Conservation (phyloP, 441 rosid genomes). For the Pelargonium cotyledonis region DNA sequence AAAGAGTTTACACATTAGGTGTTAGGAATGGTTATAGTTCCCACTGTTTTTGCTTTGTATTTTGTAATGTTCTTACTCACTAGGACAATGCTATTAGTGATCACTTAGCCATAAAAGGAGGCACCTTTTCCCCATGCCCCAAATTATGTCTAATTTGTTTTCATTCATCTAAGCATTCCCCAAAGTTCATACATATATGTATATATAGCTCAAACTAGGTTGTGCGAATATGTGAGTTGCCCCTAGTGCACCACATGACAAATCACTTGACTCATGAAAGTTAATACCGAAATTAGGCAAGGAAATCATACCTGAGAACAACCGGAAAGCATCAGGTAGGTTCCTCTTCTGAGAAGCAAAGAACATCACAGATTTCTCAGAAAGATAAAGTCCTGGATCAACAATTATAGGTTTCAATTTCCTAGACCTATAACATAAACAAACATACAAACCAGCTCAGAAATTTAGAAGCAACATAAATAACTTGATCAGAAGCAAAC, state of each 20-base stretch:
- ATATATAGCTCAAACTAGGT: no score
- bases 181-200: no score
- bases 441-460: constrained; percentile 4
- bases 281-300: neutral
- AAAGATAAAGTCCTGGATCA: constrained; percentile 88
- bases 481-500: neutral
- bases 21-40: neutral
- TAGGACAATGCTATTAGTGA: neutral
- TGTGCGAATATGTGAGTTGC: no score
- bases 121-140: neutral
- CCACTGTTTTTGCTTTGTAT: neutral
- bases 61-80: neutral
- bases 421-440: constrained; percentile 46
- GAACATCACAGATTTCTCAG: constrained; percentile 62
- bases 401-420: constrained; percentile 81
- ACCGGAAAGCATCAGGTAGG: constrained; percentile 65
- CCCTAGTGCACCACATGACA: no score
- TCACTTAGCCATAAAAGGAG: neutral
- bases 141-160: no score
- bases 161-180: no score
- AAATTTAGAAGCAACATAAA: constrained; percentile 4
- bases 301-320: constrained; percentile 59
- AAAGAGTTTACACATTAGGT: neutral
- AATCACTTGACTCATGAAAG: neutral
- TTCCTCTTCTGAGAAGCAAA: constrained; percentile 73